A percentile compares a stretch with the other conserved stretches of the same genome.
These are phyloP conservation scores for Spergularia azorica DNA, from an alignment of 179 eudicot genomes.

Conservation along the genomic window DNA sequence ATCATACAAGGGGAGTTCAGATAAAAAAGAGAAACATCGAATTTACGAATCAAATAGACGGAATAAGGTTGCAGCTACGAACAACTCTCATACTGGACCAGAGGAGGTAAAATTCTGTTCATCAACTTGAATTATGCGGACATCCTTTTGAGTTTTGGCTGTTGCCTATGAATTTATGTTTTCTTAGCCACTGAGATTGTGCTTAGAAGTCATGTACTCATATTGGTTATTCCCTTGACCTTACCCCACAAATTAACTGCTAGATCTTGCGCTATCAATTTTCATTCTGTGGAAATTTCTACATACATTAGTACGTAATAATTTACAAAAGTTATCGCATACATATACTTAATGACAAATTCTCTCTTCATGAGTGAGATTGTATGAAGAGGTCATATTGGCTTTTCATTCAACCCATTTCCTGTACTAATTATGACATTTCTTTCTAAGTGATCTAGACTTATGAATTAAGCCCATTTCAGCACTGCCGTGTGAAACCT, in stretches of 20 bases:
- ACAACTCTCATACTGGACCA: constrained; percentile 43
- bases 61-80: constrained; percentile 45
- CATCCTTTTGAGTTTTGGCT: not conserved
- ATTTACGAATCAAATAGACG: constrained; percentile 68
- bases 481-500: not conserved
- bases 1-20: constrained; percentile 67
- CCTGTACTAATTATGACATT: not conserved
- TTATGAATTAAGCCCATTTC: not conserved
- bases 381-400: constrained; percentile 2
- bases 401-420: not conserved
- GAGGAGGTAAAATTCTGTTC: constrained; percentile 55
- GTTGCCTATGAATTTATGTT: not conserved
- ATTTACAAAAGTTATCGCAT: not conserved
- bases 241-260: not conserved
- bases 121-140: not conserved
- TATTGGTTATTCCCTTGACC: not conserved
- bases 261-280: not conserved
- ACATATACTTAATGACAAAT: not conserved
- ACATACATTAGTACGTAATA: too few species aligned
- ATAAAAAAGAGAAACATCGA: constrained; percentile 64
- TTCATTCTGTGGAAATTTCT: not conserved
- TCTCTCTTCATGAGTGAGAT: not conserved
- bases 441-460: not conserved
- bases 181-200: not conserved
- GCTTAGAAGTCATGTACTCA: not conserved